These are phyloP conservation scores for Quercus robur DNA, from an alignment of 306 rosid genomes.

Conservation along the genomic window DNA sequence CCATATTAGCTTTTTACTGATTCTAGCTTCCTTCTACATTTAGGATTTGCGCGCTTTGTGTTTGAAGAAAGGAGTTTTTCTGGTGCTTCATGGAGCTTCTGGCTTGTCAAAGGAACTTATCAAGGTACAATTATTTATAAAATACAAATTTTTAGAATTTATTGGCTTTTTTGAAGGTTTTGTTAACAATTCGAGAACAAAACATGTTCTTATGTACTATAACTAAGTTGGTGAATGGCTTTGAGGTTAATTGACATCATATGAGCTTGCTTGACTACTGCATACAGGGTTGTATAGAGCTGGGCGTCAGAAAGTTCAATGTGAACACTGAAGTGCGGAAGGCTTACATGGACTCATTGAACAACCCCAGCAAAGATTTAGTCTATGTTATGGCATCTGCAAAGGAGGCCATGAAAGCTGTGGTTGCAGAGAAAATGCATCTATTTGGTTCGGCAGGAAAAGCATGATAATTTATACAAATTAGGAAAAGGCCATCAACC, in stretches of 20 bases:
- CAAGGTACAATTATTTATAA: conserved; percentile 43
- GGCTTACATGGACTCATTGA: conserved; percentile 89
- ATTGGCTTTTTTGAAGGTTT: conserved; percentile 1
- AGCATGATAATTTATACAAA: conserved; percentile 31
- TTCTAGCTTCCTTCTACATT: conserved; percentile 16
- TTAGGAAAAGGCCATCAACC: neutral
- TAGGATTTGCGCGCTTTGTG: conserved; percentile 70
- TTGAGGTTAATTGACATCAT: conserved; percentile 12
- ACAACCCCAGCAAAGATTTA: conserved; percentile 63
- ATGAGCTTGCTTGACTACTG: conserved; percentile 15
- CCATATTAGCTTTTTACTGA: conserved; percentile 17
- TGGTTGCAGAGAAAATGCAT: conserved; percentile 84
- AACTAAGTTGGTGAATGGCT: conserved; percentile 4
- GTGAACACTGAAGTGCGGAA: conserved; percentile 93
- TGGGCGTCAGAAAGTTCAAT: conserved; percentile 88
- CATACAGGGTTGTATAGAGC: conserved; percentile 67
- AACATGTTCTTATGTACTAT: neutral
- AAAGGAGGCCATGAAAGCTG: conserved; percentile 87
- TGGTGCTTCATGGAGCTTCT: conserved; percentile 96
- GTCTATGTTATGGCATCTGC: conserved; percentile 86
- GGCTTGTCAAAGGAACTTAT: conserved; percentile 71
- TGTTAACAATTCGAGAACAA: neutral
- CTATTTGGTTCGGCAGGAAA: conserved; percentile 91
- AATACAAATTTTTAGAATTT: neutral
- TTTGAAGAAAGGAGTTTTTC: conserved; percentile 59